Percentiles rank a stretch among this genome's conserved stretches.
These are phyloP conservation scores for Pseudogymnoascus sp. DNA, from an alignment of 2,329 filamentous ascomycete genomes.

Conservation along the genomic window DNA sequence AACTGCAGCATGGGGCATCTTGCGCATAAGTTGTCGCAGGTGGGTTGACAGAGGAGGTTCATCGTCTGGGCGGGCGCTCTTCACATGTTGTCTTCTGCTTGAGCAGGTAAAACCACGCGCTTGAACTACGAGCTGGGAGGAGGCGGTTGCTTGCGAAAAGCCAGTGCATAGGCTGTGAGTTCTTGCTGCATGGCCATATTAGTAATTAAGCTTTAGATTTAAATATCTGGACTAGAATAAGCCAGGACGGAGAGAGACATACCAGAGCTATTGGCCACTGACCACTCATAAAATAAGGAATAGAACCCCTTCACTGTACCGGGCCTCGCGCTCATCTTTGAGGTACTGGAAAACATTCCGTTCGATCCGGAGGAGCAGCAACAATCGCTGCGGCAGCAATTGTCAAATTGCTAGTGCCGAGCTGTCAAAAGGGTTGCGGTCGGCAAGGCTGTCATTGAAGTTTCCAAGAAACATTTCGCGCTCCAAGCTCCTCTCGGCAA, in stretches of 20 bases:
- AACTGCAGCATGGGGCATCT: slow-evolving; percentile 24
- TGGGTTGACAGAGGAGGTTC: slow-evolving; percentile 15
- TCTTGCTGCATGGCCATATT: not conserved
- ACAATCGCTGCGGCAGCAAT: slow-evolving; percentile 9
- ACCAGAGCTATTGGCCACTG: slow-evolving; percentile 7
- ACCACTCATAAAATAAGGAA: slow-evolving; percentile 5
- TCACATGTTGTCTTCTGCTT: not conserved
- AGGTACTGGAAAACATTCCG: not conserved
- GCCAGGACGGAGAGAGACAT: not conserved
- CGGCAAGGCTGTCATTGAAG: not conserved
- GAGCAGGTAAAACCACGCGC: not conserved
- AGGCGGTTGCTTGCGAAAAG: not conserved
- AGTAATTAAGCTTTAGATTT: not conserved
- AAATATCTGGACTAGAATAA: not conserved
- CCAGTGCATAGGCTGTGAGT: not conserved
- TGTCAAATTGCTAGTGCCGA: slow-evolving; percentile 2
- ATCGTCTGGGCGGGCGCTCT: not conserved
- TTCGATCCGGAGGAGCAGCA: not conserved
- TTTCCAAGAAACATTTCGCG: slow-evolving; percentile 17
- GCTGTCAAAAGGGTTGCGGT: slow-evolving; percentile 1
- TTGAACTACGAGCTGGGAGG: not conserved
- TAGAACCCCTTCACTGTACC: slow-evolving; percentile 7
- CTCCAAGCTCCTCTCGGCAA: slow-evolving; percentile 8
- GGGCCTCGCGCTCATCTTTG: not conserved
- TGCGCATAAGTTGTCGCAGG: slow-evolving; percentile 26